Conservation (phyloP, 2,329 filamentous ascomycete species). For the Cytospora mali region DNA sequence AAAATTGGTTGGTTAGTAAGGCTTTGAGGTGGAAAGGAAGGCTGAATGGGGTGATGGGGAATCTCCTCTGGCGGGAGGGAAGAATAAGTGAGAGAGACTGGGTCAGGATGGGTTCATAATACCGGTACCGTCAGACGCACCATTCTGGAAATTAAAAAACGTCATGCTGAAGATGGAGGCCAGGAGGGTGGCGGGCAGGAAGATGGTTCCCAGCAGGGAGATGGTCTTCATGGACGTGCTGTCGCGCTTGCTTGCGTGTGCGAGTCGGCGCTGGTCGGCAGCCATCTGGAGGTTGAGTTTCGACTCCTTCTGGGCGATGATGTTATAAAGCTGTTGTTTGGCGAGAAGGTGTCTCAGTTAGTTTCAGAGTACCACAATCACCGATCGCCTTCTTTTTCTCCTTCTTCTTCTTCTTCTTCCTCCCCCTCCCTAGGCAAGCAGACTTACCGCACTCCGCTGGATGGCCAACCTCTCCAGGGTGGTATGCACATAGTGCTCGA, state of each 20-base stretch:
- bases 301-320: slow-evolving; percentile 66
- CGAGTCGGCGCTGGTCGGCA: slow-evolving; percentile 60
- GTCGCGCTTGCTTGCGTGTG: slow-evolving; percentile 62
- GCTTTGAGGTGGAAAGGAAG: background rate
- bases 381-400: too few species aligned
- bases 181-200: slow-evolving; percentile 64
- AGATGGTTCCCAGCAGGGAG: slow-evolving; percentile 64
- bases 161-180: slow-evolving; percentile 68
- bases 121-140: slow-evolving; percentile 37
- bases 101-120: background rate
- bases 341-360: background rate
- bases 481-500: slow-evolving; percentile 65
- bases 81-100: background rate
- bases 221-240: slow-evolving; percentile 68
- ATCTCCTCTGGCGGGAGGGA: background rate
- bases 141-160: slow-evolving; percentile 64
- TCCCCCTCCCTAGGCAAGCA: background rate
- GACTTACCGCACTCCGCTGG: slow-evolving; percentile 61
- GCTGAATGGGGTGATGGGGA: background rate
- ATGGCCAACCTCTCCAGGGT: slow-evolving; percentile 63
- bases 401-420: background rate
- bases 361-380: slow-evolving; percentile 11
- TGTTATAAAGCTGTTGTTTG: slow-evolving; percentile 59
- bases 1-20: slow-evolving; percentile 20
- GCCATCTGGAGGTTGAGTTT: slow-evolving; percentile 66